A percentile compares a stretch with the other conserved stretches of the same genome.
Conservation (phyloP, 768 basidiomycete genomes). For the Boletellus ananiceps region DNA sequence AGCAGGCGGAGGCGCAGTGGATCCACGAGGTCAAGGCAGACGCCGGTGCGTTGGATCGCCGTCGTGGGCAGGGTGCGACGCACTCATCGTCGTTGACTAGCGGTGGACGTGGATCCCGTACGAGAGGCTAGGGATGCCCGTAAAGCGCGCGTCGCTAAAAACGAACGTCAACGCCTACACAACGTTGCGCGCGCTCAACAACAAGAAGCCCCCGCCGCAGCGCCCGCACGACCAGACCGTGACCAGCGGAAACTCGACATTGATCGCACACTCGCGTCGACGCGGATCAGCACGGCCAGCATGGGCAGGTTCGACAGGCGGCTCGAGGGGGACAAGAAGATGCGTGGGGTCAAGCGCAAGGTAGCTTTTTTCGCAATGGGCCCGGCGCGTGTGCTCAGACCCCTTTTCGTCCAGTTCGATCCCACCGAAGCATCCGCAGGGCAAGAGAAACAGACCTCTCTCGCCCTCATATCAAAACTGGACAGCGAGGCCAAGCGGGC, state of each 20-base stretch:
- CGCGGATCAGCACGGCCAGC: conserved; percentile 84
- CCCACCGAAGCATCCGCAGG: conserved; percentile 64
- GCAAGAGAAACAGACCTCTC: conserved; percentile 66
- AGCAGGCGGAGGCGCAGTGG: conserved; percentile 83
- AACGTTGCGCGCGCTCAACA: conserved; percentile 61
- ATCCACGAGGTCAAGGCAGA: conserved; percentile 84
- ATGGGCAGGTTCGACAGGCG: conserved; percentile 92
- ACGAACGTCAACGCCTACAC: conserved; percentile 67
- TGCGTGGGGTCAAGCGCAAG: conserved; percentile 89
- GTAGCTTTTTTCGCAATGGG: conserved; percentile 32
- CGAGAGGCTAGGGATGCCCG: conserved; percentile 73
- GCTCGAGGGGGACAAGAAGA: conserved; percentile 88
- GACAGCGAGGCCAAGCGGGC: conserved; percentile 62
- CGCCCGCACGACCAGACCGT: conserved; percentile 31
- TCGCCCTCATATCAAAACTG: conserved; percentile 73
- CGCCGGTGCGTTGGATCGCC: conserved; percentile 50
- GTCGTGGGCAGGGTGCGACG: background rate
- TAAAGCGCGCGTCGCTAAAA: conserved; percentile 79
- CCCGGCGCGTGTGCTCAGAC: too few relatives aligned
- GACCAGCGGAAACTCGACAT: conserved; percentile 66
- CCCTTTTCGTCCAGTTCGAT: conserved; percentile 58
- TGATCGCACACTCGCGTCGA: conserved; percentile 69
- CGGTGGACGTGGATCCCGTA: conserved; percentile 74
- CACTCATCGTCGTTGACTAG: background rate
- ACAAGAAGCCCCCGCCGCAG: background rate